These are phyloP conservation scores for Imleria badia DNA, from an alignment of 768 basidiomycete species.

Conservation along the genomic window DNA sequence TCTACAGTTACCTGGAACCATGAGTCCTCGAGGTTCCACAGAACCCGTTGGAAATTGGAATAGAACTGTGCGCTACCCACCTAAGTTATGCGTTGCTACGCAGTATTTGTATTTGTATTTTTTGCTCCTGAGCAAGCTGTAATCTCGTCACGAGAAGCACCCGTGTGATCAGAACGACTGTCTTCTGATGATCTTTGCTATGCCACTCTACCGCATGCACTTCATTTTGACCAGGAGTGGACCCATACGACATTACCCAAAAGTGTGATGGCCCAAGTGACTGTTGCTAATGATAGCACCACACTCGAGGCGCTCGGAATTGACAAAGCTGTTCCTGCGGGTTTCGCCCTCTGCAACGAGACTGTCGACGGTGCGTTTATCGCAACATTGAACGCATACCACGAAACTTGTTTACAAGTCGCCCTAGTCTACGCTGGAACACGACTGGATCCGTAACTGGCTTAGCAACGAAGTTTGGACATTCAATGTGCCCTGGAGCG, in stretches of 20 bases:
- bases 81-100: not conserved
- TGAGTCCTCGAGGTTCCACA: not conserved
- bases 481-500: constrained; percentile 67
- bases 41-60: not conserved
- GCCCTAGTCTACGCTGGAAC: constrained; percentile 66
- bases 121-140: not conserved
- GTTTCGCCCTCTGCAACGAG: constrained; percentile 38
- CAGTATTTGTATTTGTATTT: not conserved
- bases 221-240: constrained; percentile 33
- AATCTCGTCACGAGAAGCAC: not conserved
- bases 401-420: constrained; percentile 32
- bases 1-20: not conserved
- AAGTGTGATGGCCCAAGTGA: constrained; percentile 49
- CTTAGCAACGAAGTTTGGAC: constrained; percentile 73
- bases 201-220: not conserved
- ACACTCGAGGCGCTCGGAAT: constrained; percentile 59
- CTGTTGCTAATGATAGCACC: constrained; percentile 56
- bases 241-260: constrained; percentile 67
- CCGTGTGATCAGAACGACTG: not conserved
- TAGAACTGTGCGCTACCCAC: not conserved
- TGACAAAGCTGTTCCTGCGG: constrained; percentile 38
- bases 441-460: constrained; percentile 77
- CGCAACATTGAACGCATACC: constrained; percentile 38
- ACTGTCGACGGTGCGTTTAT: constrained; percentile 48
- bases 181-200: not conserved